These are phyloP conservation scores for Rhodocollybia butyracea DNA, from an alignment of 768 basidiomycete genomes.

Conservation along the genomic window DNA sequence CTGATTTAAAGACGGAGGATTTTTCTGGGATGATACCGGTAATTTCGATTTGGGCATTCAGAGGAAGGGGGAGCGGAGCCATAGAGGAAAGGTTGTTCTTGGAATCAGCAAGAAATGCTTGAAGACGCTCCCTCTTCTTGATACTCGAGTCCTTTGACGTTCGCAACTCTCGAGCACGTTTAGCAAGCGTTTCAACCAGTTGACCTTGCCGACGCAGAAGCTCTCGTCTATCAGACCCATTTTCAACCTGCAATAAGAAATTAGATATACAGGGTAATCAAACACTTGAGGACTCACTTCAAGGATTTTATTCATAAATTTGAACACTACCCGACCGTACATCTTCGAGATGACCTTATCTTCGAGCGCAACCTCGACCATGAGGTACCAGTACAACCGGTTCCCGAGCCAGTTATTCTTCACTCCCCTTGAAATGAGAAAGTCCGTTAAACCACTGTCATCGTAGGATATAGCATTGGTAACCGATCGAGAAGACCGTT, in stretches of 20 bases:
- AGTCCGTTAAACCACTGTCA: slow-evolving; percentile 91
- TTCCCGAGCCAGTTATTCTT: slow-evolving; percentile 85
- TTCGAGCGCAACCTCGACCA: slow-evolving; percentile 91
- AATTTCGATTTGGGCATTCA: slow-evolving; percentile 83
- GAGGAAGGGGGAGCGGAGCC: slow-evolving; percentile 76
- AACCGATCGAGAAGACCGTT: slow-evolving; percentile 68
- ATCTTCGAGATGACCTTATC: slow-evolving; percentile 87
- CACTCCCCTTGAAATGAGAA: slow-evolving; percentile 83
- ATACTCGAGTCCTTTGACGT: slow-evolving; percentile 90
- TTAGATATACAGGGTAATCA: not conserved
- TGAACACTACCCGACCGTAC: slow-evolving; percentile 88
- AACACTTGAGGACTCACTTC: slow-evolving; percentile 50
- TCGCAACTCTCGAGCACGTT: slow-evolving; percentile 83
- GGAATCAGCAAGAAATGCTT: slow-evolving; percentile 77
- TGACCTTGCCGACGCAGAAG: slow-evolving; percentile 90
- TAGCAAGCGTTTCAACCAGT: slow-evolving; percentile 81
- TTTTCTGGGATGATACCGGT: slow-evolving; percentile 89
- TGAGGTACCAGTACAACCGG: slow-evolving; percentile 94
- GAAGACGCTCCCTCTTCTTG: slow-evolving; percentile 96
- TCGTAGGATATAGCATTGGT: slow-evolving; percentile 80
- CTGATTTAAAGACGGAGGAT: slow-evolving; percentile 96
- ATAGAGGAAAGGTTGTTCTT: slow-evolving; percentile 84
- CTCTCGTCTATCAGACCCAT: slow-evolving; percentile 80
- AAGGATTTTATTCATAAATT: slow-evolving; percentile 83
- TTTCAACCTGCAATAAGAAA: slow-evolving; percentile 48